phyloP scores from a whole-genome alignment of 352 stramenopile species.

The Phytophthora macrochlamydospora region DNA sequence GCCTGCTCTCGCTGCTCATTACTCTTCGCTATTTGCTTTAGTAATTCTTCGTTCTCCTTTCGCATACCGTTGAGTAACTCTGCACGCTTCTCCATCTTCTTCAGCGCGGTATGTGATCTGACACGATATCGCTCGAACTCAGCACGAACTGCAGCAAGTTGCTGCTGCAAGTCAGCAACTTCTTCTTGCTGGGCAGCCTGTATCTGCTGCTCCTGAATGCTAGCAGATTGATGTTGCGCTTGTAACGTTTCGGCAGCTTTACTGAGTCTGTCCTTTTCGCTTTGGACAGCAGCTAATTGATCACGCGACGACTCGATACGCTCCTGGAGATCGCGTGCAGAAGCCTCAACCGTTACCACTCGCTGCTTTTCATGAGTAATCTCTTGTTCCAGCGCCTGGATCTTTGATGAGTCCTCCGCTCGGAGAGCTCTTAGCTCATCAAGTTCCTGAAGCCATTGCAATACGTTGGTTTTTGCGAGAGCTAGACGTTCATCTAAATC shows the following conservation, averaged over 20 bases:
- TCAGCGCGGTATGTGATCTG: slow-evolving; percentile 70
- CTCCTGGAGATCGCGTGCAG: slow-evolving; percentile 24
- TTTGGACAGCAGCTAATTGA: slow-evolving; percentile 21
- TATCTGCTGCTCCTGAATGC: slow-evolving; percentile 23
- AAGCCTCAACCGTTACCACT: slow-evolving; percentile 17
- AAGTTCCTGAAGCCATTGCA: slow-evolving; percentile 29
- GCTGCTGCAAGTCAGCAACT: slow-evolving; percentile 28
- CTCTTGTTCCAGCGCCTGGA: slow-evolving; percentile 18
- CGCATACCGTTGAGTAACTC: slow-evolving; percentile 83
- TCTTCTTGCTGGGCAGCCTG: slow-evolving; percentile 35
- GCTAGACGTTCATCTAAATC: slow-evolving; percentile 17
- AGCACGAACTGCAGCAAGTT: slow-evolving; percentile 40
- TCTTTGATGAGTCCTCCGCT: slow-evolving; percentile 11
- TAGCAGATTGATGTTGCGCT: slow-evolving; percentile 25
- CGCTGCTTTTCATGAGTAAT: slow-evolving; percentile 23
- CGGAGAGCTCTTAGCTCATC: slow-evolving; percentile 16
- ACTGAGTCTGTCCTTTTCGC: slow-evolving; percentile 22
- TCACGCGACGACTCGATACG: slow-evolving; percentile 27
- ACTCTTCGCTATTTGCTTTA: slow-evolving; percentile 29
- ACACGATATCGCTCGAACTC: slow-evolving; percentile 78
- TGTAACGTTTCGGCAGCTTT: slow-evolving; percentile 18
- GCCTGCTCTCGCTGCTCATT: slow-evolving; percentile 21
- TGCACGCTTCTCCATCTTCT: slow-evolving; percentile 83
- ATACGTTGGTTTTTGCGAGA: slow-evolving; percentile 19
- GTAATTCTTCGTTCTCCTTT: slow-evolving; percentile 68